Evolutionary conservation across 768 basidiomycete species (phyloP).

Genomic region (Pholiota molesta): DNA sequence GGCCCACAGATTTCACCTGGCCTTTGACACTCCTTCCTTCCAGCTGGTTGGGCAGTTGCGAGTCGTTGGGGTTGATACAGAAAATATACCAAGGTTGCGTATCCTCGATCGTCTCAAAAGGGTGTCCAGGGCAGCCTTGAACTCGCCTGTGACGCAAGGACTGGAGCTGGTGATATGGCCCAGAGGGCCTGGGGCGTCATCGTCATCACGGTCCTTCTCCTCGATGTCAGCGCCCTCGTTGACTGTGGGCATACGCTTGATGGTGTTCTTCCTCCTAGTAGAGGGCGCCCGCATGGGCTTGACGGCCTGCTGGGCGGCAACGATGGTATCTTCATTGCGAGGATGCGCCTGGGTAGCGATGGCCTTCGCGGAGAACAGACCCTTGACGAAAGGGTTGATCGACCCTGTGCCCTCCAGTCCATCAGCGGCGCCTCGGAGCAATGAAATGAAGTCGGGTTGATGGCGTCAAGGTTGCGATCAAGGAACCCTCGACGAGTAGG

Average conservation of each 20-base stretch:
- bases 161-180: slow-evolving; percentile 30
- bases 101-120: slow-evolving; percentile 89
- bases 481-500: slow-evolving; percentile 94
- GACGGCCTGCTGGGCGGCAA: slow-evolving; percentile 89
- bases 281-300: slow-evolving; percentile 96
- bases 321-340: slow-evolving; percentile 92
- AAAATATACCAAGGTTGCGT: slow-evolving; percentile 91
- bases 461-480: slow-evolving; percentile 83
- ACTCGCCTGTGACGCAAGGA: slow-evolving; percentile 88
- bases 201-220: slow-evolving; percentile 57
- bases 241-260: slow-evolving; percentile 63
- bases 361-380: slow-evolving; percentile 83
- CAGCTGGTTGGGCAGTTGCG: slow-evolving; percentile 91
- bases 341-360: slow-evolving; percentile 95
- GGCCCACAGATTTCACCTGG: slow-evolving; percentile 81
- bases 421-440: slow-evolving; percentile 74
- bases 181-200: slow-evolving; percentile 42
- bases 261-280: slow-evolving; percentile 76
- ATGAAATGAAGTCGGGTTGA: slow-evolving; percentile 93
- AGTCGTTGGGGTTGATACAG: slow-evolving; percentile 94
- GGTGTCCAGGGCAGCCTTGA: slow-evolving; percentile 81
- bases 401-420: slow-evolving; percentile 75
- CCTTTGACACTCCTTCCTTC: slow-evolving; percentile 92
- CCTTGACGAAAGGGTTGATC: slow-evolving; percentile 89
- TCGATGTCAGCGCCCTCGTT: slow-evolving; percentile 47